Evolutionary conservation across 2,329 filamentous ascomycete species (phyloP).

Genomic region (Claviceps monticola): DNA sequence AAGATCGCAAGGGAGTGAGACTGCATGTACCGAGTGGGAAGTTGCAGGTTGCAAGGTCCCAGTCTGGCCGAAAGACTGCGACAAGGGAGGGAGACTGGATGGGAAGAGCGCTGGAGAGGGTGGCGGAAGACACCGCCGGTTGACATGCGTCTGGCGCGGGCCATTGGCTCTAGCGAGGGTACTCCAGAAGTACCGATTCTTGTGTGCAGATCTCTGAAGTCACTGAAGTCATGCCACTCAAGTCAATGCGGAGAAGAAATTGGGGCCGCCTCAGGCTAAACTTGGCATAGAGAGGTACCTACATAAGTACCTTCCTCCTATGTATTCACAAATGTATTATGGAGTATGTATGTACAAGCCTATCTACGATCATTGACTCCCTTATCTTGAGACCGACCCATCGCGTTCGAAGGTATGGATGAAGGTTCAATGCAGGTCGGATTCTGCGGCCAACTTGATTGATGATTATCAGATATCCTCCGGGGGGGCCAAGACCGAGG

Average conservation of each 20-base stretch:
- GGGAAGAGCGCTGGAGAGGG: background rate
- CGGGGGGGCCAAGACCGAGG: too few species aligned
- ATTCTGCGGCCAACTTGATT: constrained; percentile 3
- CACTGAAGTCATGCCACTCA: background rate
- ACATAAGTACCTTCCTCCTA: too few species aligned
- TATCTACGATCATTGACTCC: too few species aligned
- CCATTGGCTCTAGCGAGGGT: background rate
- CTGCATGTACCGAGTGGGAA: background rate
- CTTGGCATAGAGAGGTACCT: background rate
- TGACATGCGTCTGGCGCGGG: background rate
- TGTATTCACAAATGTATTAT: too few species aligned
- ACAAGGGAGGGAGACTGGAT: background rate
- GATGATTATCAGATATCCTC: background rate
- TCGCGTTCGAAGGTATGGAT: too few species aligned
- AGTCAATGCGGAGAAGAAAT: background rate
- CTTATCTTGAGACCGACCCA: too few species aligned
- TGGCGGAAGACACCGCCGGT: background rate
- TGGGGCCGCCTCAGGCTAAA: background rate
- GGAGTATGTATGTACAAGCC: too few species aligned
- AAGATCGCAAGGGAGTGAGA: constrained; percentile 4
- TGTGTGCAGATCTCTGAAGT: background rate
- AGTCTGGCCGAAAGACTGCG: background rate
- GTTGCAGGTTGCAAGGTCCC: constrained; percentile 1
- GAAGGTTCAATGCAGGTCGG: background rate
- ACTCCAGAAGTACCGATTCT: background rate